phyloP scores from a whole-genome alignment of 306 rosid genomes.

The Lathyrus tuberosus region DNA sequence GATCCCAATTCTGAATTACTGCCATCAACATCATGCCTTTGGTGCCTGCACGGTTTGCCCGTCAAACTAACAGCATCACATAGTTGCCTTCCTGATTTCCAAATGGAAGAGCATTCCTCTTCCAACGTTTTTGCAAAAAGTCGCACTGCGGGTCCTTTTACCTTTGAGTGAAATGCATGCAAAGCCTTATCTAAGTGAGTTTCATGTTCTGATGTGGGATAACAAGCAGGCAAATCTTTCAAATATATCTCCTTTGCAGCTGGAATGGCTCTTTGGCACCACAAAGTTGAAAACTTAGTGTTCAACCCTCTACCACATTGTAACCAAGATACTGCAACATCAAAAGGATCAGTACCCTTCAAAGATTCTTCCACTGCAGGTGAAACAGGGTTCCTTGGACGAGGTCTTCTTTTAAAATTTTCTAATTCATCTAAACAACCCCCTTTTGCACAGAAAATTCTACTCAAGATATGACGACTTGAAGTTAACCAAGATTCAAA shows the following conservation, averaged over 20 bases:
- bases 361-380: constrained; percentile 55
- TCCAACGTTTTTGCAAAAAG: constrained; percentile 68
- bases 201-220: constrained; percentile 78
- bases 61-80: constrained; percentile 95
- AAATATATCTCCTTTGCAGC: constrained; percentile 83
- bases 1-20: constrained; percentile 43
- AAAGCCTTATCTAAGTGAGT: constrained; percentile 72
- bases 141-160: constrained; percentile 78
- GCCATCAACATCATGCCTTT: constrained; percentile 64
- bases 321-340: constrained; percentile 80
- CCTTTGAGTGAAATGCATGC: constrained; percentile 74
- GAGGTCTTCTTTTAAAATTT: constrained; percentile 68
- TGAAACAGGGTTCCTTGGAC: constrained; percentile 50
- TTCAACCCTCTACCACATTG: constrained; percentile 74
- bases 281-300: constrained; percentile 70
- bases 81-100: constrained; percentile 89
- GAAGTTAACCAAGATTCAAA: constrained; percentile 83
- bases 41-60: constrained; percentile 89
- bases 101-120: constrained; percentile 81
- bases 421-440: constrained; percentile 77
- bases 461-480: constrained; percentile 65
- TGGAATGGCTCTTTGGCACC: constrained; percentile 86
- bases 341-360: constrained; percentile 64
- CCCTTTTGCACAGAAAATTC: constrained; percentile 79
- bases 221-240: constrained; percentile 79